Conservation (phyloP, 2,329 filamentous ascomycete genomes). For the Tolypocladium tropicale region DNA sequence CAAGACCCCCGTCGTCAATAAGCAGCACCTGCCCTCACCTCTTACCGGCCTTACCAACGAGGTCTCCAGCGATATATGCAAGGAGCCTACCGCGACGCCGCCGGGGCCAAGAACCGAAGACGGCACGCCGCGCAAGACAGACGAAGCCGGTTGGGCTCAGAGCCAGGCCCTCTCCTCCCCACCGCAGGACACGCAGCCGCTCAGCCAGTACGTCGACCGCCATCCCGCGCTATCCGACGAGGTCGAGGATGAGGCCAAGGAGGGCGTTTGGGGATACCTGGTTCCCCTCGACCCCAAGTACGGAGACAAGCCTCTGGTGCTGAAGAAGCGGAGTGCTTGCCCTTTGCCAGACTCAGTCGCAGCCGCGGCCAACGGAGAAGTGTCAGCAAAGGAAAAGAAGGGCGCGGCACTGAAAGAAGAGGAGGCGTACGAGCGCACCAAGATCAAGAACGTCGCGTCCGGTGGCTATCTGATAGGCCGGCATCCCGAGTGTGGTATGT, state of each 20-base stretch:
- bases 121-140: constrained; percentile 37
- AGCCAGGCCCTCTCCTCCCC: constrained; percentile 44
- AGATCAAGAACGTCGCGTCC: constrained; percentile 52
- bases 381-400: constrained; percentile 31
- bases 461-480: constrained; percentile 86
- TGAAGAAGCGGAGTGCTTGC: constrained; percentile 66
- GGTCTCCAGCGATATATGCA: constrained; percentile 48
- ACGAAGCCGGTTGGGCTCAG: constrained; percentile 33
- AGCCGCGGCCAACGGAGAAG: constrained; percentile 22
- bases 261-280: constrained; percentile 94
- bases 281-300: constrained; percentile 67
- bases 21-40: constrained; percentile 70
- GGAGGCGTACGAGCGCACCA: constrained; percentile 51
- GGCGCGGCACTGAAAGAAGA: constrained; percentile 42
- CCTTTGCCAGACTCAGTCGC: constrained; percentile 42
- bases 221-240: constrained; percentile 66
- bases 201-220: constrained; percentile 65
- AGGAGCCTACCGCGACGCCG: constrained; percentile 64
- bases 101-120: constrained; percentile 50
- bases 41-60: constrained; percentile 51
- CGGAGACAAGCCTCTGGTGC: constrained; percentile 54
- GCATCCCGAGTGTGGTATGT: constrained; percentile 85
- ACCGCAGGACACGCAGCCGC: constrained; percentile 50
- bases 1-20: constrained; percentile 51
- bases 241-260: constrained; percentile 69